Evolutionary conservation across 2,329 filamentous ascomycete species (phyloP), one percentile per base, ranked within the genome.

Genomic region (Claviceps cyperi): DNA sequence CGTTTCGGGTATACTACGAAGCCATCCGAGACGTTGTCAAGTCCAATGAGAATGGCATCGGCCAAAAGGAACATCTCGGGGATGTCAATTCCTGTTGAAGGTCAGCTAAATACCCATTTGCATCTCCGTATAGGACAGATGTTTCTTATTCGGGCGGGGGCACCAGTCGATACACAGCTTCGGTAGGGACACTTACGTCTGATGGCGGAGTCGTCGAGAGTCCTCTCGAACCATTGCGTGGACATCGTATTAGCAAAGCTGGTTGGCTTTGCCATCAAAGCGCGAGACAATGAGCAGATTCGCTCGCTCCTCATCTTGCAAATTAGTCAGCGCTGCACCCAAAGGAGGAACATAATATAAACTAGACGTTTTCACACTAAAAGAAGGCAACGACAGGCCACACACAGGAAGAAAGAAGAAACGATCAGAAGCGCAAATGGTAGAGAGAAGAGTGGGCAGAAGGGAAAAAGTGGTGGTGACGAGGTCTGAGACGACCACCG

Each of bases 1-100:
- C 81, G 74, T 51, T 78, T 75, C 2, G 86, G 86, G 66, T 94
- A 95, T 39, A 95, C 77, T n/a, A 86, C 82, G 11, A 88, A 71
- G 9, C 84, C 83, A 49, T 74, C 72, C 32, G 73, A 75, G 44
- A 88, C 76, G 57, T 87, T 87, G 62, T 86, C 78, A 50, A 82
- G 66, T 7, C 79, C 73, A 46, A 85, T 77, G 7, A 83, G 69
- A 56, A 88, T 76, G 19, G 81, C 77, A 56, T 88, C 83, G 4
- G 83, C 80, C 24, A 78, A 71, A 21, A 88, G 73, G 66, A 85
- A 83, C 65, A 66, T 69, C 64, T 85, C 81, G 1, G 82, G 81
- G 51, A 86, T 76, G 57, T 75, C 71, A 51, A 83, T 81, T 43
- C 50, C 49, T 50, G 43, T 43, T 43, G 7, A 11, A 17, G 41